phyloP scores from a whole-genome alignment of 2,329 filamentous ascomycete species.

The Alternaria sp. region DNA sequence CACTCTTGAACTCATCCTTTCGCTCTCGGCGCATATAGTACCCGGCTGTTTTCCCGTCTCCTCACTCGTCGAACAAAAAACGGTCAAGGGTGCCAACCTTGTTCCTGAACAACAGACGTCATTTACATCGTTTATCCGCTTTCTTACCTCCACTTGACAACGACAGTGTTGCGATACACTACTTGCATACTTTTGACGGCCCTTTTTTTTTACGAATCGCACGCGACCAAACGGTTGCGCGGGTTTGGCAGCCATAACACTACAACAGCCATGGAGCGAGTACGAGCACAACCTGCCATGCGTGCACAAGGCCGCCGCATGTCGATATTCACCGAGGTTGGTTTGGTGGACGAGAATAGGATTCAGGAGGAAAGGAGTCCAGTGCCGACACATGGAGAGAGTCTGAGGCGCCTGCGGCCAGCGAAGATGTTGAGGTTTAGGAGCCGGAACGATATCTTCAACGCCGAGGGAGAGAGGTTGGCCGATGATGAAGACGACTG shows the following conservation, averaged over 20 bases:
- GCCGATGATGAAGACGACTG: slow-evolving; percentile 35
- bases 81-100: slow-evolving; percentile 18
- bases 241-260: background rate
- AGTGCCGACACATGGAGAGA: slow-evolving; percentile 34
- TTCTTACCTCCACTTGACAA: slow-evolving; percentile 5
- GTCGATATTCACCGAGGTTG: slow-evolving; percentile 51
- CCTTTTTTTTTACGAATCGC: slow-evolving; percentile 12
- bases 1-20: slow-evolving; percentile 8
- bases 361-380: slow-evolving; percentile 43
- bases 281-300: slow-evolving; percentile 38
- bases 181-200: slow-evolving; percentile 6
- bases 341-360: slow-evolving; percentile 47
- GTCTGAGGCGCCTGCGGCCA: slow-evolving; percentile 37
- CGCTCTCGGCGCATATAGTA: slow-evolving; percentile 1
- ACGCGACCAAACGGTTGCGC: slow-evolving; percentile 18
- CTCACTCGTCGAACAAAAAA: slow-evolving; percentile 5
- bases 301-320: slow-evolving; percentile 35
- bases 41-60: slow-evolving; percentile 6
- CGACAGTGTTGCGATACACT: background rate
- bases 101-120: slow-evolving; percentile 34
- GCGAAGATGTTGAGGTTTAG: slow-evolving; percentile 44
- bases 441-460: slow-evolving; percentile 43
- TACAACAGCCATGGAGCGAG: slow-evolving; percentile 37
- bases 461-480: slow-evolving; percentile 16
- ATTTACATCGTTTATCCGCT: slow-evolving; percentile 24